Evolutionary conservation across 1,139 yeast species (phyloP).

Genomic region (Pichia kudriavzevii): DNA sequence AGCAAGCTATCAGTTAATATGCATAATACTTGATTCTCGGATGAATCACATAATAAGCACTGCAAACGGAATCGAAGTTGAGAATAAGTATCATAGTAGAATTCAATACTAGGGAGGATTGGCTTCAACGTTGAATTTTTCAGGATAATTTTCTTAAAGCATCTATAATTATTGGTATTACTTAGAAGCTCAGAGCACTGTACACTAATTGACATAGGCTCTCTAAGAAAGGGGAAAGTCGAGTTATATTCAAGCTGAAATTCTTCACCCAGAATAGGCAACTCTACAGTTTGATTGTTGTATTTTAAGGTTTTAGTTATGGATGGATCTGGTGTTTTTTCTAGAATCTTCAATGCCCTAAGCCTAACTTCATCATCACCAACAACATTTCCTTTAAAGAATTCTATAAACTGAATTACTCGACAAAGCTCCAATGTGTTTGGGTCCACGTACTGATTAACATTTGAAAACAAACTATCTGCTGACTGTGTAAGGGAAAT

Average conservation of each 20-base stretch:
- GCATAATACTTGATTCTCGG: not conserved
- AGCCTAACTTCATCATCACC: not conserved
- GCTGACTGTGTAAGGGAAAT: too few relatives aligned
- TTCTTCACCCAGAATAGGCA: conserved; percentile 8
- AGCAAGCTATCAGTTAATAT: conserved; percentile 1
- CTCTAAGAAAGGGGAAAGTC: conserved; percentile 16
- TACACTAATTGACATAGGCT: conserved; percentile 14
- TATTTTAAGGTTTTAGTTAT: conserved; percentile 9
- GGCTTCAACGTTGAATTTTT: conserved; percentile 8
- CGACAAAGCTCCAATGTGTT: too few relatives aligned
- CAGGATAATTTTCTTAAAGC: conserved; percentile 14
- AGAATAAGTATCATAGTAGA: not conserved
- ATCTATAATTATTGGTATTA: conserved; percentile 8
- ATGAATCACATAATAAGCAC: not conserved
- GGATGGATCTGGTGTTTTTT: not conserved
- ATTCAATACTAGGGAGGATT: conserved; percentile 1
- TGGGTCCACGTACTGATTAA: too few relatives aligned
- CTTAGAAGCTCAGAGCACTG: conserved; percentile 7
- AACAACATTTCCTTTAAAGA: not conserved
- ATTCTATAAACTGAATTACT: conserved; percentile 4
- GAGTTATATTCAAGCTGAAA: conserved; percentile 6
- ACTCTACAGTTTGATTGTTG: conserved; percentile 15
- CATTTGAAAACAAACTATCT: too few relatives aligned
- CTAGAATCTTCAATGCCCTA: not conserved
- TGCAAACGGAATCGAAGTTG: not conserved